Base-by-base conservation (phyloP, 257 asterid genomes). In the Salvia splendens region DNA sequence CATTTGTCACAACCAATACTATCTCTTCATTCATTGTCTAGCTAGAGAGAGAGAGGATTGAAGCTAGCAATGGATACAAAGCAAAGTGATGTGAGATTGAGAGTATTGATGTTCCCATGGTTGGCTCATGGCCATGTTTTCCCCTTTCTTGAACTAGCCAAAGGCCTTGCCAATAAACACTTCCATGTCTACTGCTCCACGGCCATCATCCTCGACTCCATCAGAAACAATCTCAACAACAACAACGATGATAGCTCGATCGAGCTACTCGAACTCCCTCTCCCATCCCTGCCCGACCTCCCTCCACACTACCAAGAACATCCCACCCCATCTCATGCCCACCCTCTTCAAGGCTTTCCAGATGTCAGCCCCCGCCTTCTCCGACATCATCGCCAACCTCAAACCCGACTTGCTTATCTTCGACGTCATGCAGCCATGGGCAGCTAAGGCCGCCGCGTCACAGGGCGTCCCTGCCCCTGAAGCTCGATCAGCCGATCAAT, bases 281-380 rank as follows among this genome's bases (percentile, higher is more conserved):
- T 79, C 16, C 76, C 81, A 24, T 47, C 79, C 9, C n/a, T n/a
- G 12, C 41, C 41, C 0, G 80, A 70, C 1, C 82, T 77, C 33
- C 82, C 80, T 4, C 72, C 82, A 6, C 78, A 71, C 43, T 12
- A 81, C 86, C 50, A 81, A 72, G 3, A 77, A 75, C 52, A 63
- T 81, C 15, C 79, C 86, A 1, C 73, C 77, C 16, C 38, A 75
- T 9, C 79, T 75, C 47, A 51, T 81, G 56, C 67, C 75, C 35
- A 64, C 77, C 16, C 78, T 77, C 4, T n/a, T 75, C 38, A 15
- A 68, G 43, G 68, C 77, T 62, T 81, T 81, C 52, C 77, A 64
- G 15, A 58, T 2, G 50, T 71, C 83, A 24, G 64, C 41, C 3
- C 65, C 77, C 3, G 43, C 12, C 48, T 73, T 77, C 48, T 41